phyloP scores from a whole-genome alignment of 495 filamentous ascomycete genomes.

The Neohortaea acidophila region DNA sequence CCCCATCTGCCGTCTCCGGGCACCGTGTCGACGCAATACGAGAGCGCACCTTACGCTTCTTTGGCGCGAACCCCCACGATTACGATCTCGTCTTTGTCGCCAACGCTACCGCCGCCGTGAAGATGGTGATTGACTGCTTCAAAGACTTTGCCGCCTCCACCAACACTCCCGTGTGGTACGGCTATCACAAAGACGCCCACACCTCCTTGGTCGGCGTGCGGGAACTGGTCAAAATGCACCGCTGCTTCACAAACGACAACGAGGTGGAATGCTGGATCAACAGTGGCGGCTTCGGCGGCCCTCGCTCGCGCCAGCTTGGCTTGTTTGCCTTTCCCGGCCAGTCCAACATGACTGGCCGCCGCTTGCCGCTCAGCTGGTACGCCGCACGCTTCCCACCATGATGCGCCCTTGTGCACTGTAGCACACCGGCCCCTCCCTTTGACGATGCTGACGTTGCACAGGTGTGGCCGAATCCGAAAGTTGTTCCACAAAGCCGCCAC shows the following conservation, averaged over 20 bases:
- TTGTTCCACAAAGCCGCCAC: conserved; percentile 26
- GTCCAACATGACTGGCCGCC: conserved; percentile 62
- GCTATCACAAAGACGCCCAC: conserved; percentile 60
- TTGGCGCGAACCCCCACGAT: conserved; percentile 44
- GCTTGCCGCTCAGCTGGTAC: conserved; percentile 48
- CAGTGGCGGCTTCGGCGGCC: conserved; percentile 18
- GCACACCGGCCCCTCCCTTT: not conserved
- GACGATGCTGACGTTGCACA: conserved; percentile 15
- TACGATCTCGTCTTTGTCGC: conserved; percentile 56
- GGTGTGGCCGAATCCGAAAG: conserved; percentile 33
- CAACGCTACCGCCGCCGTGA: conserved; percentile 56
- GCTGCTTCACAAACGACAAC: conserved; percentile 49
- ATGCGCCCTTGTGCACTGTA: not conserved
- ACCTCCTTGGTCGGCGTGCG: conserved; percentile 59
- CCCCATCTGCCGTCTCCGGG: conserved; percentile 48
- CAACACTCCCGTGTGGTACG: conserved; percentile 39
- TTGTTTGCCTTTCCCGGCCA: conserved; percentile 68
- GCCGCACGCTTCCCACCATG: not conserved
- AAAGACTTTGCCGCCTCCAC: conserved; percentile 34
- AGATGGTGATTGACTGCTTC: conserved; percentile 53
- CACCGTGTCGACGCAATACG: conserved; percentile 44
- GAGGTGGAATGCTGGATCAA: conserved; percentile 53
- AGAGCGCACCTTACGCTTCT: conserved; percentile 42
- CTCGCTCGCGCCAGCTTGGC: conserved; percentile 26
- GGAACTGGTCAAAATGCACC: conserved; percentile 41